Base-by-base conservation (phyloP, 495 filamentous ascomycete species). In the Aspergillus biplanus region DNA sequence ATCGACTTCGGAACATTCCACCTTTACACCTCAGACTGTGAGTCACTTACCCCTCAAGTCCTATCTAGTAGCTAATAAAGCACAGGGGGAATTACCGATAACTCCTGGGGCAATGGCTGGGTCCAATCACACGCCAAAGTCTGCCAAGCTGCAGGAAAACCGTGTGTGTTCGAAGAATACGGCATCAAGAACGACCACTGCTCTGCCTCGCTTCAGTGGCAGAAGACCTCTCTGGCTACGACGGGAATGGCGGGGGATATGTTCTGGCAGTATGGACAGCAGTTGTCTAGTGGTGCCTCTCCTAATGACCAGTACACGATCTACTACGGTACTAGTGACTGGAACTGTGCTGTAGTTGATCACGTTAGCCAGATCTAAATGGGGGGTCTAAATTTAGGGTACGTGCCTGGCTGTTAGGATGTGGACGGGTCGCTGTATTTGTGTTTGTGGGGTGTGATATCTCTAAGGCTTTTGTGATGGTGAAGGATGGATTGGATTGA, bases 1-100 rank as follows among this genome's bases (percentile, higher is more conserved):
- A 80, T 91, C 48, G 87, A 91, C 69, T 91, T 88, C 70, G 87
- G 83, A 33, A 87, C 86, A 3, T 84, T 90, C 70, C 89, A 91
- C 68, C 72, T 86, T 48, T 91, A 91, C 71, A 86, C 87, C 0
- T 78, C 82, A 58, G 74, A 71, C 70, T 78, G 75, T 78, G 71
- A 21, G 73, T 80, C 71, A 63, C 80, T n/a, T 5, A 46, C 34
- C n/a, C 32, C 21, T 27, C 2, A 27, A 1, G 21, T 27, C 21
- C 21, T 2, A 27, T 27, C 21, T 1, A 27, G 21, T 69, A 39
- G 79, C 77, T 6, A 34, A 50, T 6, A 2, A 39, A 34, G 8
- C 44, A 33, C 61, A 75, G 67, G 85, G 85, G 75, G 79, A 32
- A 72, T 69, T 4, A 65, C 73, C 13, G 61, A 75, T 49, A 65